Evolutionary conservation across 768 basidiomycete species (phyloP).

Genomic region (Boletus rubroflammeus): DNA sequence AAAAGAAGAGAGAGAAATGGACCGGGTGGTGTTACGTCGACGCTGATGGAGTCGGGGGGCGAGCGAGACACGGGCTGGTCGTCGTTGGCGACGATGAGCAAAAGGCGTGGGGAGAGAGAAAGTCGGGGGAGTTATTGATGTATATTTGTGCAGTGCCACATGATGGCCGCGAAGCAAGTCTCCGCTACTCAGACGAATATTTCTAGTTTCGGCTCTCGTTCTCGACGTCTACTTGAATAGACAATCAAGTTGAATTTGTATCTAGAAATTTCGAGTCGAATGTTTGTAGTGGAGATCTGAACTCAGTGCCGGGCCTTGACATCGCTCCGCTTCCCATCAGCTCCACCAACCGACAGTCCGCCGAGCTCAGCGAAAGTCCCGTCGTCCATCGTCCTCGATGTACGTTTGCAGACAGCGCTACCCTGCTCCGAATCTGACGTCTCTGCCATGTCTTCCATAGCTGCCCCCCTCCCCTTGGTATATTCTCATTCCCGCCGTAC

Average conservation of each 20-base stretch:
- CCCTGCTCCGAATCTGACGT: constrained; percentile 25
- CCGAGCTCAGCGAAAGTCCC: constrained; percentile 36
- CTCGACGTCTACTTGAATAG: neutral
- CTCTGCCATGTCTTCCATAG: constrained; percentile 23
- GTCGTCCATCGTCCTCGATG: constrained; percentile 16
- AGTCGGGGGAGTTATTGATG: constrained; percentile 21
- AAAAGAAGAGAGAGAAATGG: constrained; percentile 15
- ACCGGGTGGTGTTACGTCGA: neutral
- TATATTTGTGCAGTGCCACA: constrained; percentile 25
- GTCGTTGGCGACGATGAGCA: constrained; percentile 33
- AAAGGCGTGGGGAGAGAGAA: constrained; percentile 27
- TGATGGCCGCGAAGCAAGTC: neutral
- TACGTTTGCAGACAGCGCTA: constrained; percentile 24
- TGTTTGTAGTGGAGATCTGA: constrained; percentile 17
- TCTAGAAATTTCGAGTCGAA: neutral
- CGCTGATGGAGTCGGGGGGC: constrained; percentile 26
- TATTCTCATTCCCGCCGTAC: constrained; percentile 19
- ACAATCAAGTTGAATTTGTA: neutral
- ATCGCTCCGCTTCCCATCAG: constrained; percentile 18
- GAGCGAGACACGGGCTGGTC: constrained; percentile 19
- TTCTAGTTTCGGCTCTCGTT: neutral
- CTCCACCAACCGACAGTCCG: constrained; percentile 31
- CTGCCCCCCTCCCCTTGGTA: constrained; percentile 5
- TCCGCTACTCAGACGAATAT: neutral
- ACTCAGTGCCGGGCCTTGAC: constrained; percentile 24